Percentiles rank a stretch among this genome's conserved stretches.
These are phyloP conservation scores for Tremella mesenterica DNA, from an alignment of 768 basidiomycete genomes.

Conservation along the genomic window DNA sequence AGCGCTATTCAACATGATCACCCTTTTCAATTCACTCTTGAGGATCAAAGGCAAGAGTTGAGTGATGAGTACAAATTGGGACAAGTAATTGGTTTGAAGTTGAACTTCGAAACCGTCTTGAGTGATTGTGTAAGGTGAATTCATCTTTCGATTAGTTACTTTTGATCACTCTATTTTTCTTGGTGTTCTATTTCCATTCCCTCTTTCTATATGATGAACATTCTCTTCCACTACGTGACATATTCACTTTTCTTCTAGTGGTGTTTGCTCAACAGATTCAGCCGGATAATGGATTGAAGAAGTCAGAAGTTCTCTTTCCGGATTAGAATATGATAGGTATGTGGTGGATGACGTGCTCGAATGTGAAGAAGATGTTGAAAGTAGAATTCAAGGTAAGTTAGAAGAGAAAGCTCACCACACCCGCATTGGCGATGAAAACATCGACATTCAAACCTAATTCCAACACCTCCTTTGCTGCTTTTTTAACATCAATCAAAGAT, in stretches of 20 bases:
- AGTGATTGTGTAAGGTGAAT: neutral
- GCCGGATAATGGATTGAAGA: too few species aligned
- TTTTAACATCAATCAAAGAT: neutral
- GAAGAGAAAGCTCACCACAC: neutral
- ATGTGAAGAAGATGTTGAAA: too few species aligned
- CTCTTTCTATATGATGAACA: too few species aligned
- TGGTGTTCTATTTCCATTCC: too few species aligned
- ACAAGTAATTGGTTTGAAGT: neutral
- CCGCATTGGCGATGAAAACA: conserved; percentile 8
- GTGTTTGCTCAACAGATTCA: too few species aligned
- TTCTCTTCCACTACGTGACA: too few species aligned
- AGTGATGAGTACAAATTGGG: neutral
- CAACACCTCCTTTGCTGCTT: neutral
- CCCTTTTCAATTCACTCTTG: neutral
- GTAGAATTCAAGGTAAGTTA: too few species aligned
- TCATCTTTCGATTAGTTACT: neutral
- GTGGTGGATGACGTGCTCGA: too few species aligned
- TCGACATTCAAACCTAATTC: neutral
- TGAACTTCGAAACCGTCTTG: neutral
- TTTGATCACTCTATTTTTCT: too few species aligned
- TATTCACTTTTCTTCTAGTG: too few species aligned
- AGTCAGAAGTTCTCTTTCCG: too few species aligned
- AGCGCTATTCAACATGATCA: neutral
- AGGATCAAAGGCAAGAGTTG: neutral
- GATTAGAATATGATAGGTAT: too few species aligned